Conservation (phyloP, 176 grass and related monocot species). For the Miscanthus lutarioriparius region DNA sequence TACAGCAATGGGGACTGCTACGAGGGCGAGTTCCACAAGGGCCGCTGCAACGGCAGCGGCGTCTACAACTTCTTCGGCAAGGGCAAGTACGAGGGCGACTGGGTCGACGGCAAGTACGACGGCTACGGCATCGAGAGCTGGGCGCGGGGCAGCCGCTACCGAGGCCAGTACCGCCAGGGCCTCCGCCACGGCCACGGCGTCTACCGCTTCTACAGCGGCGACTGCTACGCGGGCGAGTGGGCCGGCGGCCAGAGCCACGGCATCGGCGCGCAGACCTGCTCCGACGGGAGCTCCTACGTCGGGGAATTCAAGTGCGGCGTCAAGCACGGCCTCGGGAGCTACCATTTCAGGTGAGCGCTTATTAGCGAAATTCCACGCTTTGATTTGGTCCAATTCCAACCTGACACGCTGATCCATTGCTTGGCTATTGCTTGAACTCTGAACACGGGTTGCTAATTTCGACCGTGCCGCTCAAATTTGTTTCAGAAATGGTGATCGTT, state of each 20-base stretch:
- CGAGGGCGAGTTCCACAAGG: conserved; percentile 76
- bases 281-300: conserved; percentile 61
- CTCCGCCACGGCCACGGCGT: conserved; percentile 58
- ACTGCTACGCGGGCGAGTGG: conserved; percentile 77
- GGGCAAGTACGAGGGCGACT: conserved; percentile 69
- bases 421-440: neutral
- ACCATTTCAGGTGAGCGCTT: conserved; percentile 54
- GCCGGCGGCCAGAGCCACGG: conserved; percentile 56
- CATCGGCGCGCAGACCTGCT: conserved; percentile 50
- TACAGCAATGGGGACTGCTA: conserved; percentile 69
- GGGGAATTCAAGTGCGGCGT: conserved; percentile 68
- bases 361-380: neutral
- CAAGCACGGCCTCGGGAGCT: conserved; percentile 69
- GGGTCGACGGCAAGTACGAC: conserved; percentile 71
- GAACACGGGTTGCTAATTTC: conserved; percentile 1
- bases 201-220: conserved; percentile 63
- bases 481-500: conserved; percentile 64
- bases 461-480: neutral
- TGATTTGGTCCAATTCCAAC: too few species aligned
- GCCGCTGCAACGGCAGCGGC: conserved; percentile 61
- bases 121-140: conserved; percentile 73
- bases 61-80: conserved; percentile 55
- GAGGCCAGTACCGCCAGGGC: conserved; percentile 58
- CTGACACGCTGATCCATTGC: neutral
- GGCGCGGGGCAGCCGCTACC: conserved; percentile 55